A percentile compares a stretch with the other conserved stretches of the same genome.
These are phyloP conservation scores for Saposhnikovia divaricata DNA, from an alignment of 129 eudicot genomes.

Conservation along the genomic window DNA sequence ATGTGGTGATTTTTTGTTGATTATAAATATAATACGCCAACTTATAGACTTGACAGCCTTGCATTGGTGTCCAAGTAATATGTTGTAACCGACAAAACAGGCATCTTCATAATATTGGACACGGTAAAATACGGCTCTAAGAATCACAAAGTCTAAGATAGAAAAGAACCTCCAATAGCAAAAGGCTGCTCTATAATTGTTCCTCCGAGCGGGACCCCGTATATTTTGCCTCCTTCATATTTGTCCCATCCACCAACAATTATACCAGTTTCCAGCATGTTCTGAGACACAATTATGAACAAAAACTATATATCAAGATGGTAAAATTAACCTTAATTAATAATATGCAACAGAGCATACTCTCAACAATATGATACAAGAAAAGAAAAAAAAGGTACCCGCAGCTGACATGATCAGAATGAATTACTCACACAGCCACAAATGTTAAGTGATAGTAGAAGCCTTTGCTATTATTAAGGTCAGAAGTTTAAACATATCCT, in stretches of 20 bases:
- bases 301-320: not conserved
- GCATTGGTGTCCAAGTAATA: not conserved
- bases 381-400: not conserved
- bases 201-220: constrained; percentile 95
- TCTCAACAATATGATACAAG: not conserved
- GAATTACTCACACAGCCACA: constrained; percentile 1
- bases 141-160: not conserved
- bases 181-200: constrained; percentile 92
- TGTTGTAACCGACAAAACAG: not conserved
- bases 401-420: not conserved
- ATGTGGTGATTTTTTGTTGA: not conserved
- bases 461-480: not conserved
- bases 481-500: not conserved
- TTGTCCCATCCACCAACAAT: constrained; percentile 99
- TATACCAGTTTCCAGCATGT: constrained; percentile 87
- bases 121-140: not conserved
- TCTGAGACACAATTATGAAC: constrained; percentile 27
- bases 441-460: not conserved
- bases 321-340: not conserved
- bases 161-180: constrained; percentile 82
- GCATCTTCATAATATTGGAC: not conserved
- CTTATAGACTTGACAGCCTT: not conserved
- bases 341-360: not conserved
- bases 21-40: not conserved
- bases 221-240: constrained; percentile 92